These are phyloP conservation scores for Starmerella sp. DNA, from an alignment of 805 yeast species.

Conservation along the genomic window DNA sequence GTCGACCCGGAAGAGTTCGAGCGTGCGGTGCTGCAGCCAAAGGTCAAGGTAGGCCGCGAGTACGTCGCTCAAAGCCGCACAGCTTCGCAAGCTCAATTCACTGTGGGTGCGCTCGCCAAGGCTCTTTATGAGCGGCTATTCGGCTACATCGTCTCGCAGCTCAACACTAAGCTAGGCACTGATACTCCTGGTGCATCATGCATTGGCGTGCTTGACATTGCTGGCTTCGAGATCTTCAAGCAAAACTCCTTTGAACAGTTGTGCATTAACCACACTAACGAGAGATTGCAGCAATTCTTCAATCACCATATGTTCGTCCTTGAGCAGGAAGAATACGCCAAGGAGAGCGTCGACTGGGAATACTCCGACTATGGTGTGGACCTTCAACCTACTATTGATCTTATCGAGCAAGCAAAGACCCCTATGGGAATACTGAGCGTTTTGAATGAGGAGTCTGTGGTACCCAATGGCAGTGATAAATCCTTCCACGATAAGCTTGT, in stretches of 20 bases:
- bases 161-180: slow-evolving; percentile 49
- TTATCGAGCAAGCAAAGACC: slow-evolving; percentile 56
- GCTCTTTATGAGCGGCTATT: slow-evolving; percentile 76
- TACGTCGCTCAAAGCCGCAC: slow-evolving; percentile 67
- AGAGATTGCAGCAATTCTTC: slow-evolving; percentile 91
- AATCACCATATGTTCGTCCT: slow-evolving; percentile 92
- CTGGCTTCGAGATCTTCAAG: slow-evolving; percentile 94
- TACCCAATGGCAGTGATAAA: slow-evolving; percentile 78
- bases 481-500: slow-evolving; percentile 73
- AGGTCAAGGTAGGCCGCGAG: slow-evolving; percentile 85
- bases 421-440: slow-evolving; percentile 69
- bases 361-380: slow-evolving; percentile 92
- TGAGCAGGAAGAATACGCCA: slow-evolving; percentile 93
- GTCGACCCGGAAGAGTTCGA: slow-evolving; percentile 44
- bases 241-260: slow-evolving; percentile 92
- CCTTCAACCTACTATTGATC: slow-evolving; percentile 83
- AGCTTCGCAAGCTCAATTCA: slow-evolving; percentile 65
- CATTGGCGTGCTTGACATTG: slow-evolving; percentile 92
- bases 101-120: slow-evolving; percentile 81
- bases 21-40: slow-evolving; percentile 59
- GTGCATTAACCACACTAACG: slow-evolving; percentile 93
- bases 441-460: slow-evolving; percentile 87
- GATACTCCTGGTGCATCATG: slow-evolving; percentile 32
- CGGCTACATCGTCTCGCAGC: slow-evolving; percentile 59
- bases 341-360: slow-evolving; percentile 88